Evolutionary conservation across 768 basidiomycete genomes (phyloP).

Genomic region (Hebeloma cylindrosporum): DNA sequence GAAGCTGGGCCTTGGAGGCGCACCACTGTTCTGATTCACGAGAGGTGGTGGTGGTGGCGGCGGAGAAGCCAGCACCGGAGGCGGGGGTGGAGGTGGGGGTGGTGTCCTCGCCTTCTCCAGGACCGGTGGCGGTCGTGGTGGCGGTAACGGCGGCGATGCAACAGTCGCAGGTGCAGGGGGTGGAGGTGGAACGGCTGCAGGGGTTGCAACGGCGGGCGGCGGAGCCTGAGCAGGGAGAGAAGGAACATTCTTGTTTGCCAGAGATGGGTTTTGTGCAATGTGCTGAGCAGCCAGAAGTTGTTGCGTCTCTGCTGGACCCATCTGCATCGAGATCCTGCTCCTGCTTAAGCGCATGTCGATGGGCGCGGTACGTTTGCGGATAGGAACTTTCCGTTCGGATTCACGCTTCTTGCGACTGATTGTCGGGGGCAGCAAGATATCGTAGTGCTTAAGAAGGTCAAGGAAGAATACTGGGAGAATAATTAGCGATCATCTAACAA

Average conservation of each 20-base stretch:
- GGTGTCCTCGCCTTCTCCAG: slow-evolving; percentile 18
- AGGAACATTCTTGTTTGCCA: slow-evolving; percentile 36
- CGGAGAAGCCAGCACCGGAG: slow-evolving; percentile 29
- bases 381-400: slow-evolving; percentile 79
- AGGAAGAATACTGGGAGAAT: slow-evolving; percentile 67
- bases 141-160: slow-evolving; percentile 11
- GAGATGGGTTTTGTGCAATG: slow-evolving; percentile 52
- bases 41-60: slow-evolving; percentile 27
- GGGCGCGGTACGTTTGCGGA: slow-evolving; percentile 83
- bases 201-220: slow-evolving; percentile 18
- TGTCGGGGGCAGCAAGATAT: slow-evolving; percentile 72
- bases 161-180: slow-evolving; percentile 16
- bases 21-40: too few species aligned
- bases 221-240: slow-evolving; percentile 32
- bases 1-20: slow-evolving; percentile 9
- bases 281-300: slow-evolving; percentile 74
- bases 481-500: slow-evolving; percentile 1
- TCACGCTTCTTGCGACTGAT: slow-evolving; percentile 86
- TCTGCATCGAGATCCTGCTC: slow-evolving; percentile 69
- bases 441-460: slow-evolving; percentile 78
- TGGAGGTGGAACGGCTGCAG: slow-evolving; percentile 13
- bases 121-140: slow-evolving; percentile 29
- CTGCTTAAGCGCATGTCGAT: slow-evolving; percentile 88
- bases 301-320: slow-evolving; percentile 64
- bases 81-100: slow-evolving; percentile 32